Conservation (phyloP, 768 basidiomycete genomes). For the Leucocoprinus birnbaumii region DNA sequence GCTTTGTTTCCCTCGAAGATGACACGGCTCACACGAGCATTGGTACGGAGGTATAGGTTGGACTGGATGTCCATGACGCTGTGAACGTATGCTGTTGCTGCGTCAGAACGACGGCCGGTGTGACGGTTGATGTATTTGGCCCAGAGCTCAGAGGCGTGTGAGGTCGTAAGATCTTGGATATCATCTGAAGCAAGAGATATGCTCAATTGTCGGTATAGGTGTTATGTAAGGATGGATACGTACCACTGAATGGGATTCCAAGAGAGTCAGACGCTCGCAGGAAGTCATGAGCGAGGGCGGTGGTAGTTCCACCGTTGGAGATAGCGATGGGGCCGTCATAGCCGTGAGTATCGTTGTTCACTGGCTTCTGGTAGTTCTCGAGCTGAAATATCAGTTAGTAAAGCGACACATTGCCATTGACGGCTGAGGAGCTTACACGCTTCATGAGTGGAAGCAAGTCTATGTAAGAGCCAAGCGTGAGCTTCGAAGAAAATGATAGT, state of each 20-base stretch:
- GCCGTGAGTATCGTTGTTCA: conserved; percentile 64
- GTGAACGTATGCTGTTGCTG: conserved; percentile 64
- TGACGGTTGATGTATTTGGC: conserved; percentile 76
- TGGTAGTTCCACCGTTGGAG: conserved; percentile 65
- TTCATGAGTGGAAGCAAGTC: conserved; percentile 74
- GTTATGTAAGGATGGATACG: conserved; percentile 15
- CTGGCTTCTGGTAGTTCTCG: conserved; percentile 76
- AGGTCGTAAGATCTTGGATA: conserved; percentile 61
- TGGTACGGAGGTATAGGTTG: conserved; percentile 65
- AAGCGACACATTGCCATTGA: neutral
- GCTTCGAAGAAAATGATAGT: neutral
- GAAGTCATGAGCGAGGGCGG: conserved; percentile 67
- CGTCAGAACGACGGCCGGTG: conserved; percentile 70
- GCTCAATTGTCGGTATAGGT: neutral
- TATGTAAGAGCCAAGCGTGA: conserved; percentile 18
- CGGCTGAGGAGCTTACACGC: conserved; percentile 31
- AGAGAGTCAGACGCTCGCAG: conserved; percentile 57
- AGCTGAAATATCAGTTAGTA: conserved; percentile 29
- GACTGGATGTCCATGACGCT: conserved; percentile 66
- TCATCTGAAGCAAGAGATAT: conserved; percentile 41
- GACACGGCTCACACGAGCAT: conserved; percentile 65
- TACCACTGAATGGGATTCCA: conserved; percentile 65
- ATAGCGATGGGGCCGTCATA: conserved; percentile 76
- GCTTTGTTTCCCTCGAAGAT: conserved; percentile 73
- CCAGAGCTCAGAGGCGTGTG: conserved; percentile 69